Evolutionary conservation across 2,329 filamentous ascomycete genomes (phyloP).

Genomic region (Microdochium nivale): DNA sequence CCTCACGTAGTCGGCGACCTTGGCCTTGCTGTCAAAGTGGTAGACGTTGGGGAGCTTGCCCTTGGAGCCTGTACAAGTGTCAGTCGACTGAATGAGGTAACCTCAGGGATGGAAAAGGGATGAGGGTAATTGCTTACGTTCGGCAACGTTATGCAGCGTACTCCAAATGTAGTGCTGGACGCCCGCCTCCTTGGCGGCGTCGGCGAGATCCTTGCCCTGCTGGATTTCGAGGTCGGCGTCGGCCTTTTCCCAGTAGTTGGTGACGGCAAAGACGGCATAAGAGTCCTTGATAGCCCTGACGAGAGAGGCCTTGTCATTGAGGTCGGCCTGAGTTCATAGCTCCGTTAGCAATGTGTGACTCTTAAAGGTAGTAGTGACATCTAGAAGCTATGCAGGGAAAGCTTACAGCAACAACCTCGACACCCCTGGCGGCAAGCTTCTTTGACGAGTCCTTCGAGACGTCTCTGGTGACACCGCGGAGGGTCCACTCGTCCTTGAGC

Average conservation of each 20-base stretch:
- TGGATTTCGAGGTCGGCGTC: conserved; percentile 29
- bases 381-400: too few species aligned
- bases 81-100: not conserved
- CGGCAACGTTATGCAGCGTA: conserved; percentile 28
- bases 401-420: conserved; percentile 37
- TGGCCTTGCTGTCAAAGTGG: conserved; percentile 50
- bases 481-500: conserved; percentile 35
- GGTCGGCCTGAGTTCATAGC: conserved; percentile 29
- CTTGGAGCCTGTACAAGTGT: conserved; percentile 22
- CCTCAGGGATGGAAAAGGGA: not conserved
- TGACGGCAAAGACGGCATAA: conserved; percentile 41
- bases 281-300: conserved; percentile 33
- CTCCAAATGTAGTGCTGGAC: conserved; percentile 36
- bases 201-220: conserved; percentile 39
- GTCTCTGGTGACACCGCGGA: conserved; percentile 49
- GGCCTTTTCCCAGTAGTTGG: conserved; percentile 40
- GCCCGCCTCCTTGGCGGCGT: conserved; percentile 32
- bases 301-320: conserved; percentile 35
- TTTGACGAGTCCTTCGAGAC: conserved; percentile 31
- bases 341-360: not conserved
- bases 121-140: conserved; percentile 20
- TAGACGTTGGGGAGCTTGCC: conserved; percentile 30
- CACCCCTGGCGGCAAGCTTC: conserved; percentile 32
- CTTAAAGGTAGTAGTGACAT: not conserved
- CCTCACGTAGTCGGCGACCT: conserved; percentile 45